These are phyloP conservation scores for Gnomoniopsis smithogilvyi DNA, from an alignment of 2,329 filamentous ascomycete genomes.

Conservation along the genomic window DNA sequence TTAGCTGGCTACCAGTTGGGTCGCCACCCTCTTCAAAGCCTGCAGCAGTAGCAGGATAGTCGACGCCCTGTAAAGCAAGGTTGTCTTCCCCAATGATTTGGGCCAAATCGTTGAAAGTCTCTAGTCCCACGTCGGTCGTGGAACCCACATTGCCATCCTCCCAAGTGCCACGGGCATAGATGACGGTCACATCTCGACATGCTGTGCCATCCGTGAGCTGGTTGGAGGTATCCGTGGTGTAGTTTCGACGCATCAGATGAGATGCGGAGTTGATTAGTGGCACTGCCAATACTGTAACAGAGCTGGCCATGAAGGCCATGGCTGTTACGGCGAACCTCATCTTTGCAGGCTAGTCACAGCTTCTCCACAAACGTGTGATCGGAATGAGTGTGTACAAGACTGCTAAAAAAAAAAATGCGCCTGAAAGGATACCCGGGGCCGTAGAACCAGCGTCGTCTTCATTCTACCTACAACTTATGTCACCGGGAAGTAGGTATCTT, in stretches of 20 bases:
- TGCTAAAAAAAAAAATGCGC: too few relatives aligned
- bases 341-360: background rate
- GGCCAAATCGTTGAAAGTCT: conserved; percentile 21
- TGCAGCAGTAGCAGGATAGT: conserved; percentile 22
- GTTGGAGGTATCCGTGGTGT: conserved; percentile 1
- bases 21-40: conserved; percentile 25
- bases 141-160: conserved; percentile 11
- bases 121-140: conserved; percentile 20
- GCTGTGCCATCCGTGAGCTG: conserved; percentile 9
- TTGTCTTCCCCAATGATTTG: conserved; percentile 14
- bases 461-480: too few relatives aligned
- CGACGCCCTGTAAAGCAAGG: conserved; percentile 25
- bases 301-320: background rate
- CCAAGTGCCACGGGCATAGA: conserved; percentile 9
- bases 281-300: background rate
- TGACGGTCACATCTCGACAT: conserved; percentile 9
- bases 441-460: too few relatives aligned
- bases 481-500: background rate
- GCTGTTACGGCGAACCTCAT: background rate
- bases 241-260: background rate
- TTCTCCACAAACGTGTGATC: too few relatives aligned
- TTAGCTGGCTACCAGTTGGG: conserved; percentile 12
- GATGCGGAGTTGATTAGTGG: background rate
- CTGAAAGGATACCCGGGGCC: too few relatives aligned
- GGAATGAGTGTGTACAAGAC: too few relatives aligned